phyloP scores from a whole-genome alignment of 495 filamentous ascomycete species.

The Rusavskia elegans region DNA sequence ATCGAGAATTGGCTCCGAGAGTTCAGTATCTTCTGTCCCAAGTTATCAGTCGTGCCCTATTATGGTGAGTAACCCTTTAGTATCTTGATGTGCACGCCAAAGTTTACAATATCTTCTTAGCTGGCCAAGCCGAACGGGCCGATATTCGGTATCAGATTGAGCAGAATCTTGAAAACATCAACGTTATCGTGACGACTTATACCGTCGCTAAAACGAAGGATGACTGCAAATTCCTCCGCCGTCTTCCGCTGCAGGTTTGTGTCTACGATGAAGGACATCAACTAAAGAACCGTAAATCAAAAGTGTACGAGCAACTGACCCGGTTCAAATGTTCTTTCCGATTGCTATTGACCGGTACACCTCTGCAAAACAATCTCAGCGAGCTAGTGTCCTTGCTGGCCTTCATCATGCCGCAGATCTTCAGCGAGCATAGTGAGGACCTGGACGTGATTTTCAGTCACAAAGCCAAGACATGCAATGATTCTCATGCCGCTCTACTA shows the following conservation, averaged over 20 bases:
- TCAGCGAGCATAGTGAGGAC: conserved; percentile 54
- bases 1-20: conserved; percentile 91
- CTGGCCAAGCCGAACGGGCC: conserved; percentile 40
- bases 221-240: conserved; percentile 56
- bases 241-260: conserved; percentile 45
- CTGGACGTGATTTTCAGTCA: conserved; percentile 74
- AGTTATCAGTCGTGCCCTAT: conserved; percentile 61
- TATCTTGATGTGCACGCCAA: neutral
- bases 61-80: conserved; percentile 32
- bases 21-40: conserved; percentile 74
- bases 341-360: conserved; percentile 81
- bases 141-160: conserved; percentile 51
- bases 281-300: conserved; percentile 71
- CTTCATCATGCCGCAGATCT: conserved; percentile 79
- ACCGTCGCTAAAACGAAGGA: conserved; percentile 47
- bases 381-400: conserved; percentile 77
- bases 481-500: conserved; percentile 55
- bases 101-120: conserved; percentile 4
- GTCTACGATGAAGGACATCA: conserved; percentile 90
- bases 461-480: conserved; percentile 69
- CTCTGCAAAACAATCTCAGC: conserved; percentile 88
- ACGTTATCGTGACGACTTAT: conserved; percentile 88
- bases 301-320: conserved; percentile 65
- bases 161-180: conserved; percentile 44
- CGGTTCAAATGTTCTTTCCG: conserved; percentile 62